Percentiles rank a stretch among this genome's conserved stretches.
Evolutionary conservation across 2,329 filamentous ascomycete genomes (phyloP).

Genomic region (Penicillium sp.): DNA sequence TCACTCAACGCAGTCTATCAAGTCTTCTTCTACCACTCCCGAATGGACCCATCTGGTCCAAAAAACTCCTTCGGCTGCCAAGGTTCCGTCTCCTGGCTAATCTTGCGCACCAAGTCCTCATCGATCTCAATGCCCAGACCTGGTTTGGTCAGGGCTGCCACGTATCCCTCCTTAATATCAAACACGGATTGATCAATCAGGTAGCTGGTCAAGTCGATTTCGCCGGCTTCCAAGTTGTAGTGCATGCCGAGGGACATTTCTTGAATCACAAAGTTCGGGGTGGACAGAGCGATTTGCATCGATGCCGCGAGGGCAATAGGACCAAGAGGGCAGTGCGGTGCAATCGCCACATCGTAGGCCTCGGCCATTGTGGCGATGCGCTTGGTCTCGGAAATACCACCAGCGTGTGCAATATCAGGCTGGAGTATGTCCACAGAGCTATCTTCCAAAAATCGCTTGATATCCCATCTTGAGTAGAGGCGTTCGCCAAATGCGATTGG

Average conservation of each 20-base stretch:
- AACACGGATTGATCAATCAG: conserved; percentile 67
- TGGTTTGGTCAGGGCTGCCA: conserved; percentile 62
- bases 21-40: conserved; percentile 63
- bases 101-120: conserved; percentile 66
- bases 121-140: conserved; percentile 73
- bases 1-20: neutral
- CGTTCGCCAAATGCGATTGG: conserved; percentile 76
- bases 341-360: conserved; percentile 72
- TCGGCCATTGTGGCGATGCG: conserved; percentile 73
- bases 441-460: conserved; percentile 71
- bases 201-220: conserved; percentile 69
- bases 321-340: conserved; percentile 74
- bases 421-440: conserved; percentile 72
- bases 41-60: conserved; percentile 67
- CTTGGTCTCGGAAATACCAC: conserved; percentile 72
- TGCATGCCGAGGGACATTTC: conserved; percentile 82
- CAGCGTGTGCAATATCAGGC: conserved; percentile 71
- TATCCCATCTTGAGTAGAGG: conserved; percentile 72
- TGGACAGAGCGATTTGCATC: conserved; percentile 65
- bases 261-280: conserved; percentile 72
- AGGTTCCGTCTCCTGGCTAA: conserved; percentile 62
- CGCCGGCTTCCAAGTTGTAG: conserved; percentile 67
- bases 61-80: conserved; percentile 71
- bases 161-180: conserved; percentile 66
- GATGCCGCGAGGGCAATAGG: conserved; percentile 73